Evolutionary conservation across 1,139 yeast genomes (phyloP), one percentile per base, ranked within the genome.

Genomic region (Taphrina populina): DNA sequence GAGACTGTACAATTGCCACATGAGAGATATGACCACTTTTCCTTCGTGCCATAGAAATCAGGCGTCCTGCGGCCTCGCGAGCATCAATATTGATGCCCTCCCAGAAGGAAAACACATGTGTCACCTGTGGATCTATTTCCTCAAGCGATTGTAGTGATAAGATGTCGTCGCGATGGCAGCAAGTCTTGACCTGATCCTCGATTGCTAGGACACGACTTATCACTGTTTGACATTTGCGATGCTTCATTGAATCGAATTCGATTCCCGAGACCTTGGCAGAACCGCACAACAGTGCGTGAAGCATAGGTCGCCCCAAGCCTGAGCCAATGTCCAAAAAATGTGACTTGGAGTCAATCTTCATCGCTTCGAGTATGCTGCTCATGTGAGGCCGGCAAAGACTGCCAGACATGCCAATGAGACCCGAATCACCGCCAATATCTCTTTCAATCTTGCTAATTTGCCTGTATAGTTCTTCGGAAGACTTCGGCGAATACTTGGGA

Each of bases 91-190:
- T 43, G 26, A 43, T 43, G 20, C 47, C 47, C 23, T 43, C 37
- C 47, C 47, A 43, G 37, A 43, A 43, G 8, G 47, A 43, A 30
- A 43, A 43, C 37, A 43, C 23, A 19, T 43, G 47, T 4, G 37
- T 17, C 10, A 43, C n/a, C 11, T 11, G 20, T 11, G 20, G 1
- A 20, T 30, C 47, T 24, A 43, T 27, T 5, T 29, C 47, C n/a
- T 26, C 20, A 3, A 43, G 20, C 6, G 47, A 30, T 5, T 20
- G 13, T 17, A 43, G 15, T 7, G 29, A 4, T 17, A 30, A 37
- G 37, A 43, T 17, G 15, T 43, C 47, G 10, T 7, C 27, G 15
- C 32, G 35, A 30, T 43, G 37, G 10, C 29, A 20, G 20, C 47
- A 43, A 10, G 47, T 43, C 47, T 17, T 43, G 36, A 30, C 20